phyloP scores from a whole-genome alignment of 1,284 basidiomycete genomes.

The Cystobasidium sp. region DNA sequence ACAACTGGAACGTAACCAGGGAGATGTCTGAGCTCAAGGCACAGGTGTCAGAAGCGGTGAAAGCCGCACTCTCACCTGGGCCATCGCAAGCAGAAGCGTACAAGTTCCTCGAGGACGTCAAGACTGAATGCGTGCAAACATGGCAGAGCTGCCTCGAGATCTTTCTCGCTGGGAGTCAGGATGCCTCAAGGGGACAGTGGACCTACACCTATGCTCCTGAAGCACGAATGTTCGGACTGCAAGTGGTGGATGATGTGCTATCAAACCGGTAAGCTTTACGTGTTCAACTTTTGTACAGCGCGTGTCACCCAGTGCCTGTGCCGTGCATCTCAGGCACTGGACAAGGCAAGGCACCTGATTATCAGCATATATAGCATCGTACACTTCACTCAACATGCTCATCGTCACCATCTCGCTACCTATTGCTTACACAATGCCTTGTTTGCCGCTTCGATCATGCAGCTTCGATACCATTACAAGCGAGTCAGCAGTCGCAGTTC shows the following conservation, averaged over 20 bases:
- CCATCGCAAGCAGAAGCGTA: constrained; percentile 64
- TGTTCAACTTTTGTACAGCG: constrained; percentile 2
- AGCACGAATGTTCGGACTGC: constrained; percentile 80
- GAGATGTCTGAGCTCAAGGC: constrained; percentile 27
- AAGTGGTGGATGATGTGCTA: constrained; percentile 82
- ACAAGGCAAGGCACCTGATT: no score
- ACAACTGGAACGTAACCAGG: not conserved
- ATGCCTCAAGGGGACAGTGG: constrained; percentile 60
- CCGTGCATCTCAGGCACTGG: not conserved
- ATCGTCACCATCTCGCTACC: not conserved
- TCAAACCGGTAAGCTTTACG: constrained; percentile 71
- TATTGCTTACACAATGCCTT: constrained; percentile 19
- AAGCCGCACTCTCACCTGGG: constrained; percentile 33
- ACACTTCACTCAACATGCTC: not conserved
- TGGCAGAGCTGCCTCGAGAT: constrained; percentile 78
- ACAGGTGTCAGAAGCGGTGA: constrained; percentile 37
- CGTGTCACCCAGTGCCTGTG: not conserved
- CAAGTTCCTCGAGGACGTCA: constrained; percentile 74
- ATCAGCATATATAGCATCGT: no score
- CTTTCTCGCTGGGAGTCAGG: constrained; percentile 68
- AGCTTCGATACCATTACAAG: constrained; percentile 18
- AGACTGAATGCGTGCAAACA: constrained; percentile 71
- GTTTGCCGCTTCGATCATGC: constrained; percentile 15
- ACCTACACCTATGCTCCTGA: constrained; percentile 68
- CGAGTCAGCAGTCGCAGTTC: constrained; percentile 57